phyloP scores from a whole-genome alignment of 345 rosid genomes.

The Rhizophora mangle region DNA sequence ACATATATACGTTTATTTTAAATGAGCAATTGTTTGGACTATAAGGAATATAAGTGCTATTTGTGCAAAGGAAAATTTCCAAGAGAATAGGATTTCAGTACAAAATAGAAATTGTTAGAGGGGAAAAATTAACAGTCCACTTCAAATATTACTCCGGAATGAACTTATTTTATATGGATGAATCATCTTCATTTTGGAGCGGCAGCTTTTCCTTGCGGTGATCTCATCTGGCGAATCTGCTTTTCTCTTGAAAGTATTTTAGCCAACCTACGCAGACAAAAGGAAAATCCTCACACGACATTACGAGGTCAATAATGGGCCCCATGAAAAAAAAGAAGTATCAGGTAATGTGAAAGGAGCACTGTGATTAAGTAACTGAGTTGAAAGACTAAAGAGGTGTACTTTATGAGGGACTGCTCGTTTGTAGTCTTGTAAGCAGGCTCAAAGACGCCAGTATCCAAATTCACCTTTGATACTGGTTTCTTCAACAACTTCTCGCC shows the following conservation, averaged over 20 bases:
- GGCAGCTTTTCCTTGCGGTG: slow-evolving; percentile 7
- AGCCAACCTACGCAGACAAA: slow-evolving; percentile 8
- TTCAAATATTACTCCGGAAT: too few species aligned
- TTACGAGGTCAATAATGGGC: too few species aligned
- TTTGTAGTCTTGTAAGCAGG: slow-evolving; percentile 24
- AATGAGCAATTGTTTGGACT: too few species aligned
- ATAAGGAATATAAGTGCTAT: too few species aligned
- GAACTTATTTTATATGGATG: background rate
- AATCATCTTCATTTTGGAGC: background rate
- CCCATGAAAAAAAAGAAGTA: background rate
- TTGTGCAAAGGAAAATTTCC: too few species aligned
- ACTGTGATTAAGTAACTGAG: too few species aligned
- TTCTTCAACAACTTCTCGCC: slow-evolving; percentile 37
- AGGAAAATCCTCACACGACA: background rate
- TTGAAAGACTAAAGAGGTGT: background rate
- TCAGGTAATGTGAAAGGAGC: too few species aligned
- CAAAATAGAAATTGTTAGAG: too few species aligned
- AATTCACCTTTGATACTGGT: slow-evolving; percentile 34
- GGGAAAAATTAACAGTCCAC: too few species aligned
- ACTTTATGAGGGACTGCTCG: slow-evolving; percentile 34
- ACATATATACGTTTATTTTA: too few species aligned
- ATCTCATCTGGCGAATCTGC: slow-evolving; percentile 8
- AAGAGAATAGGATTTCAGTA: too few species aligned
- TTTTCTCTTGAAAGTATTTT: slow-evolving; percentile 12
- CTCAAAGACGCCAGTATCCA: slow-evolving; percentile 27